Evolutionary conservation across 2,329 filamentous ascomycete species (phyloP), one percentile per base, ranked within the genome.

Genomic region (Aspergillus pseudoviridinutans): DNA sequence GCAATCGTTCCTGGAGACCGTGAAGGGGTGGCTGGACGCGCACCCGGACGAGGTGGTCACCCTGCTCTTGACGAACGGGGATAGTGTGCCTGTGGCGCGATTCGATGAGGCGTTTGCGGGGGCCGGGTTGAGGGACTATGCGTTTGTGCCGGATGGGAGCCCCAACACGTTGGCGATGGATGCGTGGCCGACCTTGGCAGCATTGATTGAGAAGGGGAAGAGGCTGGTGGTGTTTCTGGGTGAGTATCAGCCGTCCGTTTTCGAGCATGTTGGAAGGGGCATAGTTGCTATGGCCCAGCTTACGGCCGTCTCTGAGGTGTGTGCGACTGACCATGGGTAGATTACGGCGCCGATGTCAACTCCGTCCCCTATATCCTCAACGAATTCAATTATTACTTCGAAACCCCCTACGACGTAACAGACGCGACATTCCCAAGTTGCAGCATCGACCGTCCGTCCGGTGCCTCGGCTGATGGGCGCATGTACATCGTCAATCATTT

Each of bases 41-140:
- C 80, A 89, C 61, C 74, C 80, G 4, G 73, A 85, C 55, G 86
- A 89, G 58, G 84, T 88, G 6, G 78, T 88, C 12, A 86, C 84
- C 0, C 67, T 89, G 51, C 78, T 89, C 10, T 72, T 89, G 50
- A 87, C 85, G 4, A 88, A 89, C 64, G 78, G 76, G 4, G 86
- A 89, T 51, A 64, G 61, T 9, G 54, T 75, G 12, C 60, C 66
- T 22, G 64, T 75, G 8, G 60, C 59, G 28, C 57, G 66, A 17
- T 77, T 76, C 42, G 71, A 67, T 4, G 63, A 70, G 47, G 68
- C 67, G 1, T 76, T 77, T 55, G 53, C 59, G 3, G 61, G 59
- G 25, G 69, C 66, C 28, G 73, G 71, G 5, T 65, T 76, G n/a
- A 58, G 63, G 24, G 51, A 63, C 14, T 74, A 76, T 61, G 64